Conservation (phyloP, 306 rosid genomes). For the Rosa rugosa region DNA sequence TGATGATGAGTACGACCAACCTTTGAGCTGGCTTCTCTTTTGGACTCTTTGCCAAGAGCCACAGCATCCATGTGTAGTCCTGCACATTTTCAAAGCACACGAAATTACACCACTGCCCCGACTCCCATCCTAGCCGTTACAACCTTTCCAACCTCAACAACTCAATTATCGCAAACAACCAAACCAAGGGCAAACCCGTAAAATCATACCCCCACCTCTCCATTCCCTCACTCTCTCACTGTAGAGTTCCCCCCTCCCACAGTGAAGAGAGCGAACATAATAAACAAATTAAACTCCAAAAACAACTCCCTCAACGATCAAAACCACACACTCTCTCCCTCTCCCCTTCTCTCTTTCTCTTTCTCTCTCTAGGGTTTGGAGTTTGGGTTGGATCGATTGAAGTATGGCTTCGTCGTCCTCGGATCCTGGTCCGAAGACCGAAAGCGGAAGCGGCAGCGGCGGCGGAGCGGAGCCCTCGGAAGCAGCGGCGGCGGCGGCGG, state of each 20-base stretch:
- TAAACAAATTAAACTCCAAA: constrained; percentile 1
- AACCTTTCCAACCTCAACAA: not conserved
- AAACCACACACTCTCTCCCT: constrained; percentile 3
- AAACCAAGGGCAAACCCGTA: constrained; percentile 44
- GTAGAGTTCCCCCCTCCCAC: constrained; percentile 39
- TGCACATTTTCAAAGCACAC: constrained; percentile 31
- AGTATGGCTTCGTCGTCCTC: constrained; percentile 90
- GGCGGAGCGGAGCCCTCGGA: constrained; percentile 44
- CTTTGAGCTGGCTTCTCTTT: not conserved
- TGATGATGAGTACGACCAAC: not conserved
- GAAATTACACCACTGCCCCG: constrained; percentile 42
- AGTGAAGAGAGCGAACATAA: constrained; percentile 19
- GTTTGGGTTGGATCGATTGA: not conserved
- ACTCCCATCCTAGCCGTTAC: constrained; percentile 78
- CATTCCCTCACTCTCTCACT: not conserved
- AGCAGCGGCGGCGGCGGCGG: constrained; percentile 41
- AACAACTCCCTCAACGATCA: not conserved
- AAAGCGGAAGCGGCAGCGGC: constrained; percentile 34
- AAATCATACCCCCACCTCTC: not conserved
- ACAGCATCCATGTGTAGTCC: constrained; percentile 36
- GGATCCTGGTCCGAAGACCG: constrained; percentile 69
- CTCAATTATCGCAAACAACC: constrained; percentile 17
- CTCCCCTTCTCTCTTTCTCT: not conserved
- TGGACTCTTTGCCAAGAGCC: constrained; percentile 3
- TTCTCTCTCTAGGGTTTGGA: constrained; percentile 40